Base-by-base conservation (phyloP, 2,329 filamentous ascomycete genomes). In the Neocatenulostroma microsporum region DNA sequence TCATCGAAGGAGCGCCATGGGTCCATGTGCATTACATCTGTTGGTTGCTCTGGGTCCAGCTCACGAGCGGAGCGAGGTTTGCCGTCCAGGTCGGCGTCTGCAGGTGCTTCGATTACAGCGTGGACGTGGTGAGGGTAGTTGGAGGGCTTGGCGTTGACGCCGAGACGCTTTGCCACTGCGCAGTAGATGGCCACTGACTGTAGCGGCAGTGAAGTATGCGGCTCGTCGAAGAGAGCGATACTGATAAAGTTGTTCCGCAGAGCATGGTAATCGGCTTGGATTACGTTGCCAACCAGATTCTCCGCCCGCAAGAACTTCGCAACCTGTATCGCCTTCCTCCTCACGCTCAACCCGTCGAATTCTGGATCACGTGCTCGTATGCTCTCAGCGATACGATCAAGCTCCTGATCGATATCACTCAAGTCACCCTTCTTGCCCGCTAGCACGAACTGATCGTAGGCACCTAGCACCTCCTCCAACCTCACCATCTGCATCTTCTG, bases 101-200 rank as follows among this genome's bases (percentile, higher is more conserved):
- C 62, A 2, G 54, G 51, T 11, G 21, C 78, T 76, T 49, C 73
- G 10, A 96, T 76, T 34, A 93, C 78, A 13, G 78, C 83, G 55
- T 94, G 82, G 11, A 94, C 84, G 55, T 95, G 87, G 46, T 78
- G 83, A 3, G 89, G 86, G 52, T 89, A 84, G 28, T 82, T 80
- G 49, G 84, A 89, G 36, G 84, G 86, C 21, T 78, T 76, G 0
- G 88, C 85, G 48, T 81, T 73, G 30, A 98, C 61, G 2, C 82
- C 83, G 10, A 95, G 57, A 24, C 82, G 73, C 37, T 75, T 71
- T 1, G 86, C 88, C 12, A 96, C 60, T 39, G 78, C 80, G 54
- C 83, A 91, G 62, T 82, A 98, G 44, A 96, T 94, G 41, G 81
- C 82, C 38, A 82, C 82, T 2, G 86, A 91, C 43, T 95, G 82